Evolutionary conservation across 805 yeast species (phyloP), one percentile per base, ranked within the genome.

Genomic region (Yamadazyma sp.): DNA sequence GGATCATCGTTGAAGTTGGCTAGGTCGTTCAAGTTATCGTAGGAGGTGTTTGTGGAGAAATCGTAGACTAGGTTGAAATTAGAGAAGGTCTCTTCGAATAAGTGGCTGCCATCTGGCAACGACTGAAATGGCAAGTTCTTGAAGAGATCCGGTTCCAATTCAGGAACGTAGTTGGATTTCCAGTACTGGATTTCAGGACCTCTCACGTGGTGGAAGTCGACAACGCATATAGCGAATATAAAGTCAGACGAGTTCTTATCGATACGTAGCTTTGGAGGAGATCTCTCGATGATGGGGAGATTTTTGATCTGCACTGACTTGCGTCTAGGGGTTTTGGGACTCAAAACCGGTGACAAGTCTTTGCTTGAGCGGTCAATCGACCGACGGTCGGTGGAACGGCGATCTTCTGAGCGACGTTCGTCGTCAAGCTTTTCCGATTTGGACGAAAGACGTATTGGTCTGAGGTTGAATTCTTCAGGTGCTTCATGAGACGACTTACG

Each of bases 111-210:
- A 61, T 93, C 99, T 0, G 99, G 98, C 15, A 93, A 65, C 1
- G 96, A 95, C 56, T 90, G 97, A 54, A 93, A 93, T 3, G 99
- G 95, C 28, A 93, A 62, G 52, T 82, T 80, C 8, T 93, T 89
- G 90, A 96, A 93, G 13, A 84, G 62, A 23, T 55, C 49, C 26
- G 60, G 51, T 10, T 47, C 47, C 37, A 62, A 58, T 28, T 63
- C 62, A 2, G 54, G 49, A 21, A 61, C 60, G 41, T 65, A 64
- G 52, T 75, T 78, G 14, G 82, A 71, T 35, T 54, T 54, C 88
- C 96, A 86, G 62, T 86, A 89, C 59, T 91, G 97, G 16, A 93
- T 78, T 57, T 93, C 97, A 0, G 99, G 98, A 2, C 99, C 99
- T 41, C 95, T 70, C 19, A 65, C 59, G 53, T 93, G 98, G 55